These are phyloP conservation scores for Rhododendron henanense DNA, from an alignment of 148 eudicot genomes.

Conservation along the genomic window DNA sequence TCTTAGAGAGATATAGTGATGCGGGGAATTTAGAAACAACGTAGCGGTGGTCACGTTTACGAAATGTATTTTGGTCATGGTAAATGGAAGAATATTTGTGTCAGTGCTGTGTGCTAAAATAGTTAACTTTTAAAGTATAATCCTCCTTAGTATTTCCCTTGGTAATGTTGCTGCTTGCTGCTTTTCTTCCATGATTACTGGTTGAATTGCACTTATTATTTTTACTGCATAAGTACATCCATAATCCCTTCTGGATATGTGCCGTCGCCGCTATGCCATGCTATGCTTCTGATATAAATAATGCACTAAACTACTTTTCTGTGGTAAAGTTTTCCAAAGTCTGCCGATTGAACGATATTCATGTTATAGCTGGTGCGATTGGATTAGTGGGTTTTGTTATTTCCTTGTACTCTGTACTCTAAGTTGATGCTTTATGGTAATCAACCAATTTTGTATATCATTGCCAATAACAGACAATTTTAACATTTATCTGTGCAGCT, in stretches of 20 bases:
- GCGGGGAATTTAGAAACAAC: background rate
- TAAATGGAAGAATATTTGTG: background rate
- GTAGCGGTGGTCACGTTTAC: background rate
- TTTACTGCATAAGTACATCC: background rate
- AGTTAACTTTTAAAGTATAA: background rate
- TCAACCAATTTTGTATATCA: background rate
- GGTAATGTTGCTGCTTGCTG: background rate
- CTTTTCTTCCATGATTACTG: background rate
- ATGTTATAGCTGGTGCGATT: background rate
- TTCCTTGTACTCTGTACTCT: background rate
- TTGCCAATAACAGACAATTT: background rate
- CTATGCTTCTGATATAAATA: background rate
- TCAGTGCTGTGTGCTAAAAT: background rate
- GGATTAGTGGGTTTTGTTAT: background rate
- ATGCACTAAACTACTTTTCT: background rate
- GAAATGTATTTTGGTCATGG: background rate
- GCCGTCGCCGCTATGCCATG: background rate
- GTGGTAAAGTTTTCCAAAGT: background rate
- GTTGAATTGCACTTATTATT: background rate
- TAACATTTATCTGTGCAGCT: conserved; percentile 42
- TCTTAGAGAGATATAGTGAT: background rate
- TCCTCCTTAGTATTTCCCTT: background rate
- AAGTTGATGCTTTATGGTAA: background rate
- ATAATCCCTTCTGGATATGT: background rate
- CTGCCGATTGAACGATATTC: background rate